Percentiles rank a stretch among this genome's conserved stretches.
phyloP scores from a whole-genome alignment of 805 yeast species.

The Pichia ethanolica region DNA sequence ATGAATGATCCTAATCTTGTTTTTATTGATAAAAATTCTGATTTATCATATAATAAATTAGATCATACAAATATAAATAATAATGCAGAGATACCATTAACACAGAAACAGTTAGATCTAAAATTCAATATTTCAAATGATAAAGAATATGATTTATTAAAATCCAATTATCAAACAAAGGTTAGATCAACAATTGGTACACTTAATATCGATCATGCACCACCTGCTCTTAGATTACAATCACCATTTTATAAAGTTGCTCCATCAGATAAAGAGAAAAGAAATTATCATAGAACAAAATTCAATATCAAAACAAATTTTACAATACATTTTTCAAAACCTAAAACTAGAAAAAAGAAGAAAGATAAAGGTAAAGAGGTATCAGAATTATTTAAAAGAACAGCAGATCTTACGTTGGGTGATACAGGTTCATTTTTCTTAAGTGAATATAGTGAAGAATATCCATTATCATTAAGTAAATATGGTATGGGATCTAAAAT shows the following conservation, averaged over 20 bases:
- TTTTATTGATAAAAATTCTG: conserved; percentile 43
- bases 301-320: conserved; percentile 76
- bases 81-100: conserved; percentile 40
- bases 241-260: conserved; percentile 85
- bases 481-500: conserved; percentile 95
- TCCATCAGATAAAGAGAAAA: conserved; percentile 54
- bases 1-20: conserved; percentile 82
- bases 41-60: conserved; percentile 4
- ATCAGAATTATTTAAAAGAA: conserved; percentile 60
- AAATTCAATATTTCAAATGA: conserved; percentile 88
- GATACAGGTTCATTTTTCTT: conserved; percentile 74
- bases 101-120: conserved; percentile 44
- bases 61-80: conserved; percentile 12
- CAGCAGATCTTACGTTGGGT: conserved; percentile 74
- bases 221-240: conserved; percentile 81
- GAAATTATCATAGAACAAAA: conserved; percentile 74
- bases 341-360: conserved; percentile 76
- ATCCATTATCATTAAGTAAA: conserved; percentile 72
- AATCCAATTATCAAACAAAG: conserved; percentile 82
- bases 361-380: conserved; percentile 81
- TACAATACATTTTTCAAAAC: conserved; percentile 62
- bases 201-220: conserved; percentile 81
- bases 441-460: conserved; percentile 87
- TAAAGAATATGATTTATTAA: conserved; percentile 70
- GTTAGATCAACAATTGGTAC: conserved; percentile 90